These are phyloP conservation scores for Dioszegia aurantiaca DNA, from an alignment of 768 basidiomycete genomes.

Conservation along the genomic window DNA sequence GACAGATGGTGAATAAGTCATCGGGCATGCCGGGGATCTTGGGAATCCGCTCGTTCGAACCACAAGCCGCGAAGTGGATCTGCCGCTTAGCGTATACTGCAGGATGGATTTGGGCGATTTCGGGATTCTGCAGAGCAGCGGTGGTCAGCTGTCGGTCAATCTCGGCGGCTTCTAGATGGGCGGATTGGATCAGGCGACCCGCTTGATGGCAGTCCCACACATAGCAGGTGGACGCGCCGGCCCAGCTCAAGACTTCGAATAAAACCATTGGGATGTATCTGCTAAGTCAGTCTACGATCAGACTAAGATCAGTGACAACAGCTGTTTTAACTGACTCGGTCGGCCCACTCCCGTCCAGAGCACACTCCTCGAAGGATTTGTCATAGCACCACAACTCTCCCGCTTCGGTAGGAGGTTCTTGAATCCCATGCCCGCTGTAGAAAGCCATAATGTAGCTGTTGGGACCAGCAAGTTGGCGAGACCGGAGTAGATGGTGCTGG, in stretches of 20 bases:
- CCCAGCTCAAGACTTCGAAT: slow-evolving; percentile 45
- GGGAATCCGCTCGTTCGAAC: slow-evolving; percentile 31
- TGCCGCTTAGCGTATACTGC: slow-evolving; percentile 37
- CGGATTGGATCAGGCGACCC: slow-evolving; percentile 40
- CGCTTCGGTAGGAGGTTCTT: slow-evolving; percentile 47
- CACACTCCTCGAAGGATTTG: slow-evolving; percentile 39
- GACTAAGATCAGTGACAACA: too few species aligned
- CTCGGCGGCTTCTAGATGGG: slow-evolving; percentile 37
- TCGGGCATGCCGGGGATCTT: slow-evolving; percentile 37
- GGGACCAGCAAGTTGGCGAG: slow-evolving; percentile 35
- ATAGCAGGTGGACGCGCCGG: slow-evolving; percentile 39
- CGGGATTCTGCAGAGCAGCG: slow-evolving; percentile 30
- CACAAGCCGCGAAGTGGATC: slow-evolving; percentile 46
- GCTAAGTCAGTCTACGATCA: too few species aligned
- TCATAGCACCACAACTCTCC: slow-evolving; percentile 49
- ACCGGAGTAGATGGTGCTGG: slow-evolving; percentile 38
- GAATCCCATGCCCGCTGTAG: slow-evolving; percentile 45
- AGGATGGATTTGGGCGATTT: slow-evolving; percentile 31
- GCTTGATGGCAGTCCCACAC: slow-evolving; percentile 46
- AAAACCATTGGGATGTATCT: slow-evolving; percentile 49
- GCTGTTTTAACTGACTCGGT: slow-evolving; percentile 44
- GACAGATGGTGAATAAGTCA: slow-evolving; percentile 43
- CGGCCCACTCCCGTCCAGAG: slow-evolving; percentile 30
- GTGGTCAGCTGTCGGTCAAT: slow-evolving; percentile 41
- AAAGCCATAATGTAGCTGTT: slow-evolving; percentile 38